Conservation (phyloP, 805 yeast species). For the Wickerhamomyces rabaulensis region DNA sequence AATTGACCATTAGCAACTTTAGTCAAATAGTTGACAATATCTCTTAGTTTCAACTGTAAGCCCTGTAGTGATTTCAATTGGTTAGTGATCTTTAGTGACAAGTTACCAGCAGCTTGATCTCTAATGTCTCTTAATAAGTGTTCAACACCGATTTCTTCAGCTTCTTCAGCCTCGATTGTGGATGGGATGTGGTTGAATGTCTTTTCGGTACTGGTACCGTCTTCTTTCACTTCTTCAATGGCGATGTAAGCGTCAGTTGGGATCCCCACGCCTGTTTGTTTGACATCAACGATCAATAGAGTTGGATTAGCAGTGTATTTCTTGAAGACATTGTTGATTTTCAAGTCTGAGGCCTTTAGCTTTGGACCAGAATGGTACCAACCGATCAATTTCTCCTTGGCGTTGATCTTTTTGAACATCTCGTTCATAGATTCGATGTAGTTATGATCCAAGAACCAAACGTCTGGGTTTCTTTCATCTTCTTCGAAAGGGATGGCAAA, state of each 20-base stretch:
- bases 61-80: conserved; percentile 88
- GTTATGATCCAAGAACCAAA: conserved; percentile 97
- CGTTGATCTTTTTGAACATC: conserved; percentile 96
- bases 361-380: conserved; percentile 99
- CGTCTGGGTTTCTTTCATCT: conserved; percentile 83
- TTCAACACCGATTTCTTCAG: conserved; percentile 98
- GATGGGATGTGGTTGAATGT: conserved; percentile 94
- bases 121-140: conserved; percentile 90
- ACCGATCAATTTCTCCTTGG: conserved; percentile 94
- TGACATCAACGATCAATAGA: conserved; percentile 85
- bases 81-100: conserved; percentile 81
- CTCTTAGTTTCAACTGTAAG: conserved; percentile 69
- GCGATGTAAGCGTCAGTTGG: conserved; percentile 96
- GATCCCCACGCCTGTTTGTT: conserved; percentile 68
- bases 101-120: conserved; percentile 93
- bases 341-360: conserved; percentile 78
- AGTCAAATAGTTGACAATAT: conserved; percentile 71
- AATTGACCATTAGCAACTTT: conserved; percentile 65
- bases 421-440: conserved; percentile 95
- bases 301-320: conserved; percentile 78
- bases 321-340: conserved; percentile 86
- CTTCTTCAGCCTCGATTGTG: conserved; percentile 93
- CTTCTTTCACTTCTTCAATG: conserved; percentile 92
- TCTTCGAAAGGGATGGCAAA: conserved; percentile 98
- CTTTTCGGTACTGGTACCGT: conserved; percentile 88